Conservation (phyloP, 306 rosid genomes). For the Glycine latifolia region DNA sequence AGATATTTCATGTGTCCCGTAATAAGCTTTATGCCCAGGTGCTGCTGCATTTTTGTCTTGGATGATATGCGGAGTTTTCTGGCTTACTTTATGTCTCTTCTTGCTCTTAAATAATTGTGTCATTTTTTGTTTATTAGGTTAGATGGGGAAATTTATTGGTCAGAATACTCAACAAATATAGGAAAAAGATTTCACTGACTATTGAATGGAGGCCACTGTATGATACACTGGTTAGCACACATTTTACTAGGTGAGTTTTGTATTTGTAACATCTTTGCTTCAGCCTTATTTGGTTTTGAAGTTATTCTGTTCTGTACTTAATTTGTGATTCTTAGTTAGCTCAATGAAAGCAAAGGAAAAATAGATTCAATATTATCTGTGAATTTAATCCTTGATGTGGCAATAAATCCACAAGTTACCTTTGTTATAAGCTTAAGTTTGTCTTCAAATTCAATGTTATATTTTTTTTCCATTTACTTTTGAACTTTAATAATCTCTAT, state of each 20-base stretch:
- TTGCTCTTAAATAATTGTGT: slow-evolving; percentile 46
- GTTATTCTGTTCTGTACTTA: slow-evolving; percentile 36
- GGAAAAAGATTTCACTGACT: slow-evolving; percentile 76
- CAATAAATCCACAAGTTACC: slow-evolving; percentile 3
- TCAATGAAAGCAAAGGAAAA: slow-evolving; percentile 33
- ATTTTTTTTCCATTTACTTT: slow-evolving; percentile 4
- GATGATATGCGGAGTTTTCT: slow-evolving; percentile 41
- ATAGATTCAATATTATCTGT: not conserved
- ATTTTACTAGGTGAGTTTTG: slow-evolving; percentile 84
- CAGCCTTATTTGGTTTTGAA: slow-evolving; percentile 17
- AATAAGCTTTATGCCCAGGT: slow-evolving; percentile 96
- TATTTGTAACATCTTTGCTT: slow-evolving; percentile 2
- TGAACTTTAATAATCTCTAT: slow-evolving; percentile 28
- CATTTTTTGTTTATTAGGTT: slow-evolving; percentile 75
- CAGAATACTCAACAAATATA: slow-evolving; percentile 80
- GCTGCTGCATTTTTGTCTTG: slow-evolving; percentile 48
- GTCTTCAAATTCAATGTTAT: slow-evolving; percentile 30
- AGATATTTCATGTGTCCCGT: slow-evolving; percentile 72
- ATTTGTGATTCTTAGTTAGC: slow-evolving; percentile 29
- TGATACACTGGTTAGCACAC: slow-evolving; percentile 80
- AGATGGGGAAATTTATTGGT: slow-evolving; percentile 97
- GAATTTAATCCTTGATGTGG: slow-evolving; percentile 31
- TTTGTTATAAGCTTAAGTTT: slow-evolving; percentile 33
- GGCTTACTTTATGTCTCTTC: slow-evolving; percentile 6
- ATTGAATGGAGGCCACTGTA: slow-evolving; percentile 89